These are phyloP conservation scores for Amphibolis antarctica DNA, from an alignment of 106 monocot genomes.

Conservation along the genomic window DNA sequence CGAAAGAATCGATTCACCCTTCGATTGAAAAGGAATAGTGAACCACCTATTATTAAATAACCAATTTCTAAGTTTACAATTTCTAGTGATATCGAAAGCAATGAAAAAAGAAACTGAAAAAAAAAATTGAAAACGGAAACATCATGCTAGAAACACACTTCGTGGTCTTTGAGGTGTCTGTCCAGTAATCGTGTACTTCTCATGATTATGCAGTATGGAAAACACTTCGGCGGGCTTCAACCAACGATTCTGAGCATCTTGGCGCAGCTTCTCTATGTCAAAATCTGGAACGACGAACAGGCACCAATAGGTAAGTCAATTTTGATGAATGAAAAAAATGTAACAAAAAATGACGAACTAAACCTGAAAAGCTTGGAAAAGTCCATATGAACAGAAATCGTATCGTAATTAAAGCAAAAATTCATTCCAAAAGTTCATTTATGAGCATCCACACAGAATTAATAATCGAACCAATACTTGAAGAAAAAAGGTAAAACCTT, in stretches of 20 bases:
- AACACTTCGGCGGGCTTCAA: conserved; percentile 67
- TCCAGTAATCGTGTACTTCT: conserved; percentile 24
- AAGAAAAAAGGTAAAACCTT: no score
- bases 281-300: conserved; percentile 30
- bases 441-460: no score
- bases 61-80: not conserved
- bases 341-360: not conserved
- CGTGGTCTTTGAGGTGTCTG: conserved; percentile 46
- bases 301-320: no score
- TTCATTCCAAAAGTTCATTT: no score
- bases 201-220: conserved; percentile 60
- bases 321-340: not conserved
- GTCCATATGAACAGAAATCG: no score
- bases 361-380: no score
- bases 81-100: not conserved
- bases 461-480: no score
- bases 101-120: not conserved
- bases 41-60: conserved; percentile 44
- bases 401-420: no score
- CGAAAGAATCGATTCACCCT: conserved; percentile 61
- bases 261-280: conserved; percentile 35
- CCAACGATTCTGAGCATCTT: conserved; percentile 62
- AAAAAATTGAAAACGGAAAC: not conserved
- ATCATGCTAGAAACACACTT: conserved; percentile 28
- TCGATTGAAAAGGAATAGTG: conserved; percentile 66